Conservation (phyloP, 2,329 filamentous ascomycete genomes). For the Colletotrichum falcatum region DNA sequence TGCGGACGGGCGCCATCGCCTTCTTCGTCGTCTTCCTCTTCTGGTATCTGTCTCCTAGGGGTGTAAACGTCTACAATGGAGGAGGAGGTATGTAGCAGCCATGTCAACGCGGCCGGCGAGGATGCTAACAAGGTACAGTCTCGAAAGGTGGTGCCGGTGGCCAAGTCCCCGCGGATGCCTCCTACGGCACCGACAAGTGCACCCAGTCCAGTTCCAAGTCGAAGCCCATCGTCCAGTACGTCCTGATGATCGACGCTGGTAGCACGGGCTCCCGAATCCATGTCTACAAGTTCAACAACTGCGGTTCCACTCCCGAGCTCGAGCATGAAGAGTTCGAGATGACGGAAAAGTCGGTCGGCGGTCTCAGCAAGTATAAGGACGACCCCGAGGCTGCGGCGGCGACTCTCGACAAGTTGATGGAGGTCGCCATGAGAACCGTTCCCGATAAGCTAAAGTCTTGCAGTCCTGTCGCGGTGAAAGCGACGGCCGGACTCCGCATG, state of each 20-base stretch:
- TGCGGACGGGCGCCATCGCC: constrained; percentile 73
- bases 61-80: constrained; percentile 65
- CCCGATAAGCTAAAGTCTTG: constrained; percentile 92
- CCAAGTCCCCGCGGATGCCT: constrained; percentile 69
- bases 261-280: constrained; percentile 98
- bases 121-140: constrained; percentile 43
- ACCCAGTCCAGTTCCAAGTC: constrained; percentile 84
- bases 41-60: constrained; percentile 72
- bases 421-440: constrained; percentile 85
- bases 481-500: constrained; percentile 91
- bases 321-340: constrained; percentile 94
- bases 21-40: constrained; percentile 71
- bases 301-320: constrained; percentile 92
- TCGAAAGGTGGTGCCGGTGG: constrained; percentile 50
- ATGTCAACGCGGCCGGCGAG: neutral
- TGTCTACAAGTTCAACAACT: constrained; percentile 99
- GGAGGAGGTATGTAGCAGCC: constrained; percentile 51
- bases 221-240: constrained; percentile 97
- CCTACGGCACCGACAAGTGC: constrained; percentile 79
- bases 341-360: constrained; percentile 89
- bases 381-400: constrained; percentile 90
- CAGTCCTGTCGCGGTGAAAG: constrained; percentile 96
- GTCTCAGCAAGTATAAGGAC: constrained; percentile 85
- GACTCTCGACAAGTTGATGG: constrained; percentile 89
- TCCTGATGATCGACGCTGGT: constrained; percentile 97